A percentile compares a stretch with the other conserved stretches of the same genome.
These are phyloP conservation scores for Omphalotus olearius DNA, from an alignment of 1,284 basidiomycete species.

Conservation along the genomic window DNA sequence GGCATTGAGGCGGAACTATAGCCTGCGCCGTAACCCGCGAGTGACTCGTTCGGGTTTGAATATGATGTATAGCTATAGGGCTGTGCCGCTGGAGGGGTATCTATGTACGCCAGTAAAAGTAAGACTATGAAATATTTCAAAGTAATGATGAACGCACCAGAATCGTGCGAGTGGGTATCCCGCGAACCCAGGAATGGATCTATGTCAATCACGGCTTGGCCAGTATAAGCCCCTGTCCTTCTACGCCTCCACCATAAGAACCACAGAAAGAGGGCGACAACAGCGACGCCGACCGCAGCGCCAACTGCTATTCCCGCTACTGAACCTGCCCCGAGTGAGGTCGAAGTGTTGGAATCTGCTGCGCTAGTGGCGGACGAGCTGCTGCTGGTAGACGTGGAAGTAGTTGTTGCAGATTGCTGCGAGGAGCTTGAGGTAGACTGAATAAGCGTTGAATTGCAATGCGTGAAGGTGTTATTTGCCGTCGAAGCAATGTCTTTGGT, in stretches of 20 bases:
- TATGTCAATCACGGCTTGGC: slow-evolving; percentile 7
- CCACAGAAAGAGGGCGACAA: neutral
- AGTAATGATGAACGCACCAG: neutral
- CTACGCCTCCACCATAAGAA: slow-evolving; percentile 12
- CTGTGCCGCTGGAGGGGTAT: too few species aligned
- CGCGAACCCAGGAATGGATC: slow-evolving; percentile 1
- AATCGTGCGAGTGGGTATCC: neutral
- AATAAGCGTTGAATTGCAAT: slow-evolving; percentile 19
- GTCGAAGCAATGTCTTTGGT: slow-evolving; percentile 17
- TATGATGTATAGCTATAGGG: too few species aligned
- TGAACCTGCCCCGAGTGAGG: slow-evolving; percentile 13
- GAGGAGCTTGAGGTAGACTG: slow-evolving; percentile 11
- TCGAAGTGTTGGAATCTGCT: neutral
- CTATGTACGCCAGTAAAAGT: neutral
- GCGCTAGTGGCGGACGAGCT: neutral
- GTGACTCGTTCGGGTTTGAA: too few species aligned
- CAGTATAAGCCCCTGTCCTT: neutral
- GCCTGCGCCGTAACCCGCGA: too few species aligned
- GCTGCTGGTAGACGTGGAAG: neutral
- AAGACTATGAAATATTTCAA: neutral
- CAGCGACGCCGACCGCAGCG: slow-evolving; percentile 6
- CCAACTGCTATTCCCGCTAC: slow-evolving; percentile 19
- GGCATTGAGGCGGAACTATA: too few species aligned
- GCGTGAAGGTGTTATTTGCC: slow-evolving; percentile 25
- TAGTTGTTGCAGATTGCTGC: slow-evolving; percentile 1